Percentiles rank a stretch among this genome's conserved stretches.
Evolutionary conservation across 306 rosid genomes (phyloP).

Genomic region (Pachyrhizus erosus): DNA sequence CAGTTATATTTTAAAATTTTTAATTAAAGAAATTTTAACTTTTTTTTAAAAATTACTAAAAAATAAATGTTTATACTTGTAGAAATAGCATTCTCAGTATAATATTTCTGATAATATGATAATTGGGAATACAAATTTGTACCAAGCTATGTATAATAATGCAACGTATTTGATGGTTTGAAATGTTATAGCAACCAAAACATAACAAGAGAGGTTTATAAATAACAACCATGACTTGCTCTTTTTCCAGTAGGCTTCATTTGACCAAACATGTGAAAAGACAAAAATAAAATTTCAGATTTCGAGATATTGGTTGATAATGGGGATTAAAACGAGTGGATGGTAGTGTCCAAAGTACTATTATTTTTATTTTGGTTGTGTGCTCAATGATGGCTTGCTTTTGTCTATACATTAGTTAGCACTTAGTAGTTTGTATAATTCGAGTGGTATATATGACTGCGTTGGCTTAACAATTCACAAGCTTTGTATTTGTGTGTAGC

Average conservation of each 20-base stretch:
- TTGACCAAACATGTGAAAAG: neutral
- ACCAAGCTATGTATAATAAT: neutral
- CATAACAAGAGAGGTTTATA: neutral
- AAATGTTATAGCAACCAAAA: too few relatives aligned
- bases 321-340: slow-evolving; percentile 20
- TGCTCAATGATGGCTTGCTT: neutral
- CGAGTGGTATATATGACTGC: slow-evolving; percentile 26
- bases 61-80: too few relatives aligned
- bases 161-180: neutral
- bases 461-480: slow-evolving; percentile 9
- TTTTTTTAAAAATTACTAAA: too few relatives aligned
- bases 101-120: too few relatives aligned
- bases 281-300: neutral
- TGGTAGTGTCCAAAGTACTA: slow-evolving; percentile 24
- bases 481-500: slow-evolving; percentile 28
- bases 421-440: neutral
- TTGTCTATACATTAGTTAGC: slow-evolving; percentile 22
- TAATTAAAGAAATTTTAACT: too few relatives aligned
- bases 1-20: too few relatives aligned
- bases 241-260: neutral
- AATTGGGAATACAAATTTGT: too few relatives aligned
- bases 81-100: too few relatives aligned
- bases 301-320: neutral
- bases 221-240: neutral
- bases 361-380: slow-evolving; percentile 21